A percentile compares a stretch with the other conserved stretches of the same genome.
phyloP scores from a whole-genome alignment of 306 rosid species.

The Rubus idaeus region DNA sequence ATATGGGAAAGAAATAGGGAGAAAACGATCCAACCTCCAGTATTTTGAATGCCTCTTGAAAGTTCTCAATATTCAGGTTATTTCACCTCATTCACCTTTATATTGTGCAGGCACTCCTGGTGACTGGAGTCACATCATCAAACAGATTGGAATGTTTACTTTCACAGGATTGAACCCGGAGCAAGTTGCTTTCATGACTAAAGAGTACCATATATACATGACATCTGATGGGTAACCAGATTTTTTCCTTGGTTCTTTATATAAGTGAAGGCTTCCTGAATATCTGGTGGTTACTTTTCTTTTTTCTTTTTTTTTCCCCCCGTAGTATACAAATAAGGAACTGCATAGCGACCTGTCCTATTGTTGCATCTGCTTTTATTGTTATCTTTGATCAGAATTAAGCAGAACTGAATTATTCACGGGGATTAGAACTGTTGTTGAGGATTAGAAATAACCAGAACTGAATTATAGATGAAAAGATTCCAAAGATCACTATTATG shows the following conservation, averaged over 20 bases:
- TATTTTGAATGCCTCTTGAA: neutral
- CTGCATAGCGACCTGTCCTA: too few relatives aligned
- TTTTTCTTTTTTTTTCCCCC: too few relatives aligned
- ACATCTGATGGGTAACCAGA: conserved; percentile 89
- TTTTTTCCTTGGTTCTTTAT: conserved; percentile 12
- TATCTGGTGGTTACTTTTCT: too few relatives aligned
- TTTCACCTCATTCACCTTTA: neutral
- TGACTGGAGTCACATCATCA: conserved; percentile 98
- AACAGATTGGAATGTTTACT: conserved; percentile 98
- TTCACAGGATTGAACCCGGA: conserved; percentile 87
- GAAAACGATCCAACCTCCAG: neutral
- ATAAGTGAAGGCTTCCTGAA: too few relatives aligned
- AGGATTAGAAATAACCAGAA: neutral
- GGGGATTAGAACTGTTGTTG: too few relatives aligned
- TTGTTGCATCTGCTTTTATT: too few relatives aligned
- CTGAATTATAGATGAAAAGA: neutral
- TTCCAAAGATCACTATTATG: neutral
- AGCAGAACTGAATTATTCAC: too few relatives aligned
- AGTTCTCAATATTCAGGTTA: neutral
- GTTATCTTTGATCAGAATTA: too few relatives aligned
- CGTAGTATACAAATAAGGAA: too few relatives aligned
- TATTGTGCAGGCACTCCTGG: conserved; percentile 83
- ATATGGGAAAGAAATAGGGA: neutral
- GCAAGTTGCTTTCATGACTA: conserved; percentile 94
- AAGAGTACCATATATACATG: conserved; percentile 88